Conservation (phyloP, 495 filamentous ascomycete genomes). For the Aspergillus cavernicola region DNA sequence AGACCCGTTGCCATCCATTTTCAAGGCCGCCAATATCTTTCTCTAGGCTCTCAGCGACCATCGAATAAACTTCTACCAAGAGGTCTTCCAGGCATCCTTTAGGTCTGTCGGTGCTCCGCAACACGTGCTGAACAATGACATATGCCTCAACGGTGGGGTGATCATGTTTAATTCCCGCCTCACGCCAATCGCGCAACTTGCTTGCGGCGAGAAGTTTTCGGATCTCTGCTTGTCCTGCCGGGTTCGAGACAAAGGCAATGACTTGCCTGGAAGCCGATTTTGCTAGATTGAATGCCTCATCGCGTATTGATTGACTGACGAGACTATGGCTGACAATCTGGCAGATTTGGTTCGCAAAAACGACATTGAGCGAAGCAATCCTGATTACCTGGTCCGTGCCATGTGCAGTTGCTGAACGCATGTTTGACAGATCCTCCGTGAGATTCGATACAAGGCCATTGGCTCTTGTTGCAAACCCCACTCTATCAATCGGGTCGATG, state of each 20-base stretch:
- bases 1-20: conserved; percentile 66
- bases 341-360: conserved; percentile 39
- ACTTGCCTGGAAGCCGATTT: conserved; percentile 30
- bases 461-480: conserved; percentile 33
- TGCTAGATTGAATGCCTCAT: conserved; percentile 27
- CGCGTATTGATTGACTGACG: conserved; percentile 21
- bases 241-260: conserved; percentile 36
- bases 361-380: conserved; percentile 32
- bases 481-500: conserved; percentile 48
- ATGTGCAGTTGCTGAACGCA: conserved; percentile 16
- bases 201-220: conserved; percentile 61
- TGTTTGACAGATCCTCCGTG: conserved; percentile 24
- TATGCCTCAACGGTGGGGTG: conserved; percentile 59
- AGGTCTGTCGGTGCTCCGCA: conserved; percentile 40
- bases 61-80: conserved; percentile 47
- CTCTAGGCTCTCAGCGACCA: conserved; percentile 2
- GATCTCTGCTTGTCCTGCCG: conserved; percentile 47
- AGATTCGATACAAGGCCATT: conserved; percentile 27
- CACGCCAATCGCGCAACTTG: conserved; percentile 48
- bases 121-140: conserved; percentile 59
- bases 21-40: conserved; percentile 61
- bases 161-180: conserved; percentile 62
- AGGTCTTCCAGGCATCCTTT: conserved; percentile 36
- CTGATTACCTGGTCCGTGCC: conserved; percentile 19
- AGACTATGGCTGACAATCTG: conserved; percentile 40